Evolutionary conservation across 495 filamentous ascomycete species (phyloP), one percentile per base, ranked within the genome.

Genomic region (Podospora anserina): DNA sequence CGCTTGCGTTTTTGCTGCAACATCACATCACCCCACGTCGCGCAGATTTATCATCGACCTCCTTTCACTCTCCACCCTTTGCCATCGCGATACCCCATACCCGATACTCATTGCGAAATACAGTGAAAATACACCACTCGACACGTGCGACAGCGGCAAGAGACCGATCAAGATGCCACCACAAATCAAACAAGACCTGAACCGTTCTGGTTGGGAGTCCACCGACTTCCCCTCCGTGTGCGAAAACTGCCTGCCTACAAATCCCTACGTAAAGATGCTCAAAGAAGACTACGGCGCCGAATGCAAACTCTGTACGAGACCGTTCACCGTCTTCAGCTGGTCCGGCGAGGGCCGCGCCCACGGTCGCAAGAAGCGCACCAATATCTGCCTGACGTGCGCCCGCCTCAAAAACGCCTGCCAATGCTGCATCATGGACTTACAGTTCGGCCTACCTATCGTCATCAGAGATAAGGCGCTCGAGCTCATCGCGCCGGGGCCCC

Each of bases 221-320:
- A 97, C 95, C 27, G 93, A 91, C 81, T 90, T 90, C 76, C 88
- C 87, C 39, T 88, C 86, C 4, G 84, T 90, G 54, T 89, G 86
- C 78, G 86, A 87, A 70, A 83, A 81, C 76, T 99, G 96, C 77
- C 88, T 99, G 5, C 94, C 95, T 49, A 92, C 96, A 67, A 98
- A 98, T 75, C 95, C 93, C 5, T 98, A 96, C 78, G 95, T 99
- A 57, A 94, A 97, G 78, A 97, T 99, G 93, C 84, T 98, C 60
- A 99, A 99, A 78, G 91, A 97, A 76, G 94, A 98, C 77, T 86
- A 92, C 70, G 95, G 93, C 70, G 90, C 90, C 71, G 86, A 89
- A 77, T 91, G 88, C 83, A 90, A 92, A 81, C 84, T 92, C 71
- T 99, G 95, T 79, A 97, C 96, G 27, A 90, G 95, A 27, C 95